Base-by-base conservation (phyloP, 2,329 filamentous ascomycete genomes). In the Diaporthe nobilis region DNA sequence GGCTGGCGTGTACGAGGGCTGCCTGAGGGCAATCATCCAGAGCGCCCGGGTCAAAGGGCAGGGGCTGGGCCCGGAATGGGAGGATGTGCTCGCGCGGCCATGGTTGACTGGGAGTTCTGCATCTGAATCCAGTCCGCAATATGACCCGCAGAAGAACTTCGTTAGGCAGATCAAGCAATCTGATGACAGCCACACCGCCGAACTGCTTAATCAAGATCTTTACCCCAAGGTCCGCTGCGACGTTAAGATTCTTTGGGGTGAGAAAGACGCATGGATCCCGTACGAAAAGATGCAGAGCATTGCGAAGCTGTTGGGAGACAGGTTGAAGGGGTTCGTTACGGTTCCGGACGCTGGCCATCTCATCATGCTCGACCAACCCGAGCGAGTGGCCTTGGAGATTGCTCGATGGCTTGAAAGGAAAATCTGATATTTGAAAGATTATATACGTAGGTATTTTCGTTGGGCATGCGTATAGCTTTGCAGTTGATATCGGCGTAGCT, bases 311-410 rank as follows among this genome's bases (percentile, higher is more conserved):
- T 9, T 70, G 34, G 65, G 65, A 22, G n/a, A 42, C 2, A 39
- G 42, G 2, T n/a, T 55, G 15, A 42, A 34, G 17, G 65, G 17
- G 6, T 42, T 70, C 6, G 49, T 55, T 7, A 70, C 49, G 2
- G 34, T 70, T 20, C 65, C 65, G 65, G 65, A 70, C 15, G 65
- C 65, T 28, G 65, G 65, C 4, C 65, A 70, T 55, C 37, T 70
- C 3, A 70, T 70, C 49, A 70, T 70, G 65, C 65, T 70, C 34
- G 65, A 70, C 3, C 65, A 70, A 20, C 65, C 65, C 1, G 65
- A 70, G 49, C 47, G 65, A 12, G 65, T 70, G 17, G 9, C 65
- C 22, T 42, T 70, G 34, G 65, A 70, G 5, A 42, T 70, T 13
- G 12, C 9, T 42, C 34, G 65, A 22, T 70, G 65, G 65, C 65